These are phyloP conservation scores for Dactylonectria macrodidyma DNA, from an alignment of 2,329 filamentous ascomycete species.

Conservation along the genomic window DNA sequence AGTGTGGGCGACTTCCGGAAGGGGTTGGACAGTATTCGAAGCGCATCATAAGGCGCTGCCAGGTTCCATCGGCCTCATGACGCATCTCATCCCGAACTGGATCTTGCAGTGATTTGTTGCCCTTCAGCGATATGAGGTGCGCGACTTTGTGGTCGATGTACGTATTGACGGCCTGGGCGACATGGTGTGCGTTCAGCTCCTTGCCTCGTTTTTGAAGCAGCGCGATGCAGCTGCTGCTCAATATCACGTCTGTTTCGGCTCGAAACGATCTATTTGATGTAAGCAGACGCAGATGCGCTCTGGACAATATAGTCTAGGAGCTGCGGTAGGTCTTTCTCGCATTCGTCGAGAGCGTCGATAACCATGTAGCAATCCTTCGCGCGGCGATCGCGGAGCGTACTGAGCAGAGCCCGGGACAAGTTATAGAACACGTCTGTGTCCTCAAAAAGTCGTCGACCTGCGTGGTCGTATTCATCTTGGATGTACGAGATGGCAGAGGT, in stretches of 20 bases:
- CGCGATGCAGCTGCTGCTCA: background rate
- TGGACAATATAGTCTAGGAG: background rate
- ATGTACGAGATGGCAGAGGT: too few species aligned
- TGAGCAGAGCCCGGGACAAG: background rate
- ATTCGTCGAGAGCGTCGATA: background rate
- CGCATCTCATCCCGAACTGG: constrained; percentile 6
- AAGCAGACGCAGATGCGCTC: background rate
- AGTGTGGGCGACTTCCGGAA: too few species aligned
- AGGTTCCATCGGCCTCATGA: constrained; percentile 11
- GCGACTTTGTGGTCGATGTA: constrained; percentile 8
- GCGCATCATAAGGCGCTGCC: too few species aligned
- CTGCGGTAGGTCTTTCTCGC: background rate
- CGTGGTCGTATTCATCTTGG: too few species aligned
- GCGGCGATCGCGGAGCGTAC: background rate
- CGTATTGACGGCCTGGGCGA: background rate
- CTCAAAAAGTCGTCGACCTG: too few species aligned
- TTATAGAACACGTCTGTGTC: too few species aligned
- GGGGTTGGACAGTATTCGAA: too few species aligned
- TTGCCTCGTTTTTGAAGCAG: background rate
- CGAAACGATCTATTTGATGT: background rate
- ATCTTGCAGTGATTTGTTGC: background rate
- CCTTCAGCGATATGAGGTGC: background rate
- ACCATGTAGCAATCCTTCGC: background rate
- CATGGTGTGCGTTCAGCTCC: constrained; percentile 7
- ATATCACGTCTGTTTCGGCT: background rate